phyloP scores from a whole-genome alignment of 352 stramenopile species.

The Thalassiosira tumida region DNA sequence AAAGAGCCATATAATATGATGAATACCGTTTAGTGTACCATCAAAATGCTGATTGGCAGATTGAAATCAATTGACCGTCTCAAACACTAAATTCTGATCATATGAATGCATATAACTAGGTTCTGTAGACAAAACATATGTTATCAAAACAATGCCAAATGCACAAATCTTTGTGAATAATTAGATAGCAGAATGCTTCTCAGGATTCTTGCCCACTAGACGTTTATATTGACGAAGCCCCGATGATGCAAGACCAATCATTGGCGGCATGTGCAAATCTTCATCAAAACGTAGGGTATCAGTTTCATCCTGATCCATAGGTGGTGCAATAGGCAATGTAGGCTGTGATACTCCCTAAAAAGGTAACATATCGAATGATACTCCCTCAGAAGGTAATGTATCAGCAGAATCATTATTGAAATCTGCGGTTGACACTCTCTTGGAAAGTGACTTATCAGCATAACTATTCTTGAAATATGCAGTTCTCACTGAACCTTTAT shows the following conservation, averaged over 20 bases:
- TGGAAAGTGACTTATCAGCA: too few species aligned
- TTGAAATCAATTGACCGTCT: not conserved
- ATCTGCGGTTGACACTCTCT: too few species aligned
- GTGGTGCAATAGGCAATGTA: too few species aligned
- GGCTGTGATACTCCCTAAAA: too few species aligned
- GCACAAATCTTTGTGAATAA: not conserved
- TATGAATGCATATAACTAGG: not conserved
- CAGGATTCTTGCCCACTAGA: not conserved
- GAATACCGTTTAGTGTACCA: not conserved
- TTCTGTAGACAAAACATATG: not conserved
- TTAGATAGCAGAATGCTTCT: too few species aligned
- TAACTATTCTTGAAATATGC: too few species aligned
- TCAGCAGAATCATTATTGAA: too few species aligned
- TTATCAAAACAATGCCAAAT: not conserved
- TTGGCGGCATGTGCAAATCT: conserved; percentile 1
- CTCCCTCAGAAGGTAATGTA: too few species aligned
- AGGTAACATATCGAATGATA: too few species aligned
- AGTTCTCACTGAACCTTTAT: too few species aligned
- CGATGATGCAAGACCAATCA: conserved; percentile 7
- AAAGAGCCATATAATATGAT: conserved; percentile 7
- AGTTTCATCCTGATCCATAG: too few species aligned
- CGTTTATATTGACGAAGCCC: not conserved
- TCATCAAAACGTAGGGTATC: too few species aligned
- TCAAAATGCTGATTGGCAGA: not conserved
- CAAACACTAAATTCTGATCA: not conserved